These are phyloP conservation scores for Erodium moschatum DNA, from an alignment of 441 rosid genomes.

Conservation along the genomic window DNA sequence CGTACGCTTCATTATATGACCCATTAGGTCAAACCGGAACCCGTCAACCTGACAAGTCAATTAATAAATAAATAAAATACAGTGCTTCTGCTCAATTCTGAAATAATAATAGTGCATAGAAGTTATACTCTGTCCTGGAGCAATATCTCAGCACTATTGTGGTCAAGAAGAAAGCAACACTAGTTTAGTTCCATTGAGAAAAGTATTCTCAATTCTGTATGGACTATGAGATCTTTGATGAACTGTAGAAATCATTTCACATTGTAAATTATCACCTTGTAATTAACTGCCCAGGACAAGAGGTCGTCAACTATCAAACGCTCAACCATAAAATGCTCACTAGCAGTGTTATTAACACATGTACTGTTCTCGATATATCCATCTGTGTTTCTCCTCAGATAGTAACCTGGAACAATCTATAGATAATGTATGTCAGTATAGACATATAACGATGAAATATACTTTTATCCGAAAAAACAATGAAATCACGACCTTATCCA, in stretches of 20 bases:
- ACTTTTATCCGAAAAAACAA: not conserved
- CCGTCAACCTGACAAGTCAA: slow-evolving; percentile 74
- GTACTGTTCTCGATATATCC: slow-evolving; percentile 82
- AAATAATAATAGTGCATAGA: not conserved
- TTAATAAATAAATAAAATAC: slow-evolving; percentile 15
- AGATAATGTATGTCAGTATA: slow-evolving; percentile 19
- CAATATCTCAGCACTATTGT: not conserved
- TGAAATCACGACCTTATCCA: slow-evolving; percentile 64
- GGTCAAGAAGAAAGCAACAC: not conserved
- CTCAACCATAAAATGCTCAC: slow-evolving; percentile 95
- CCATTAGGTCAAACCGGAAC: slow-evolving; percentile 94
- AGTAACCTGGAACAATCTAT: slow-evolving; percentile 96
- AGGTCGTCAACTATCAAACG: slow-evolving; percentile 84
- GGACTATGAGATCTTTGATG: not conserved
- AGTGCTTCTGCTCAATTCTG: slow-evolving; percentile 9
- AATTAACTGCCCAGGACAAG: slow-evolving; percentile 69
- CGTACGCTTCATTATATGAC: slow-evolving; percentile 82
- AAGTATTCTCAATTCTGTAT: not conserved
- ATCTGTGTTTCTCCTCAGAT: slow-evolving; percentile 76
- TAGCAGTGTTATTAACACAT: slow-evolving; percentile 87
- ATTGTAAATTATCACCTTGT: slow-evolving; percentile 51
- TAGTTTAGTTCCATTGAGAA: not conserved
- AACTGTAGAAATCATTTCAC: not conserved
- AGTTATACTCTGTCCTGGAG: not conserved
- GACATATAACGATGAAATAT: slow-evolving; percentile 2